A percentile compares a stretch with the other conserved stretches of the same genome.
Evolutionary conservation across 129 eudicot species (phyloP).

Genomic region (Chrysanthemum lavandulifolium): DNA sequence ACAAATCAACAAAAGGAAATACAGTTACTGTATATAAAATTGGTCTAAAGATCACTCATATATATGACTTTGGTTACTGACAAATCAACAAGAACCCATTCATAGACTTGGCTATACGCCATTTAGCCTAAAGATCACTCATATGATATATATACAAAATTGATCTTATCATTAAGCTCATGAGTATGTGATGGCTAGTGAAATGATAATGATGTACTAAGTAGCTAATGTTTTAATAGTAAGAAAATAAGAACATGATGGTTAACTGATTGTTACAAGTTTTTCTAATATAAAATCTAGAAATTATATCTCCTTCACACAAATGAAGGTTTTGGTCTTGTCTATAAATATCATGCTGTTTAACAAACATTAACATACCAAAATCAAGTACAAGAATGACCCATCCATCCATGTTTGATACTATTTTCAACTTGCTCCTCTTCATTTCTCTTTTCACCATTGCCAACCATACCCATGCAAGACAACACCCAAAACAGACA

Average conservation of each 20-base stretch:
- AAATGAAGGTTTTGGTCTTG: constrained; percentile 10
- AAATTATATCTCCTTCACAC: not conserved
- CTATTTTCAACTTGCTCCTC: constrained; percentile 29
- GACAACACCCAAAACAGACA: constrained; percentile 29
- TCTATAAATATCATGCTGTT: constrained; percentile 30
- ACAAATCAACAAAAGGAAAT: too few relatives aligned
- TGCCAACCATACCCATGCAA: constrained; percentile 41
- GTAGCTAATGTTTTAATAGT: not conserved
- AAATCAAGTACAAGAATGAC: constrained; percentile 30
- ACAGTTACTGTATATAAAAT: too few relatives aligned
- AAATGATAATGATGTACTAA: too few relatives aligned
- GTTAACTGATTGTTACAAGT: not conserved
- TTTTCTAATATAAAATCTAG: not conserved
- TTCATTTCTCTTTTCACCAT: constrained; percentile 26
- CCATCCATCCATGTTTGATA: constrained; percentile 16
- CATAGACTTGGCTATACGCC: too few relatives aligned
- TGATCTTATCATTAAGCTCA: too few relatives aligned
- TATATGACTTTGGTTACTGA: too few relatives aligned
- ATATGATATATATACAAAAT: too few relatives aligned
- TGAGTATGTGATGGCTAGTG: too few relatives aligned
- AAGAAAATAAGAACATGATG: not conserved
- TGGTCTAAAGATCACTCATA: too few relatives aligned
- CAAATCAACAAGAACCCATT: too few relatives aligned
- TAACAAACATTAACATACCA: constrained; percentile 8
- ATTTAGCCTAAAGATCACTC: too few relatives aligned